Base-by-base conservation (phyloP, 805 yeast genomes). In the Candida maris region DNA sequence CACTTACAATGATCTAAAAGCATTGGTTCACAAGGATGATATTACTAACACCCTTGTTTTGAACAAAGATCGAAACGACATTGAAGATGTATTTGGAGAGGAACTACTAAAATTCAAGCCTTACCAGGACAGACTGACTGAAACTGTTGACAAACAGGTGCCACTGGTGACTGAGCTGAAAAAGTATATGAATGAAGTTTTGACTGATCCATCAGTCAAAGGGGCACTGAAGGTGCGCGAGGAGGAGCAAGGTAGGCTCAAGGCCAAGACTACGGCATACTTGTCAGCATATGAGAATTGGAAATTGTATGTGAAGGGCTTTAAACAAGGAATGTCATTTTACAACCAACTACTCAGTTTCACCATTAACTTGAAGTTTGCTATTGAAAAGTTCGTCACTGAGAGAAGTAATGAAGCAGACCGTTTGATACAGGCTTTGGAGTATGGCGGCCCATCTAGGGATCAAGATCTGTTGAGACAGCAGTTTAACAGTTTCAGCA, bases 61-160 rank as follows among this genome's bases (percentile, higher is more conserved):
- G 45, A 81, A 85, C 29, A 46, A 56, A 8, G 39, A 49, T 22
- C 64, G 77, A 4, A 77, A 75, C 6, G 68, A 73, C 30, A 24
- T 53, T 7, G 64, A 71, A 7, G 60, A 43, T 4, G 55, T 83
- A 10, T 88, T 89, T 54, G 73, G 77, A 13, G 71, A 74, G 39
- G 96, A 87, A 56, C 63, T 91, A 44, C 74, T 70, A 33, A 91
- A 91, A 59, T 91, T 87, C 58, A 75, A 73, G 24, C 81, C 82
- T 0, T 78, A 76, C 45, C 77, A 77, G 34, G 68, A 72, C 2
- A 74, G 94, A 37, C 63, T 91, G 18, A 84, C 79, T 24, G 73
- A 77, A 1, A 74, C 89, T 8, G 69, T 82, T n/a, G 71, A 70
- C 26, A 77, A 77, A 35, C 96, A 89, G 57, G 68, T 70, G 17